These are phyloP conservation scores for Croton setiger DNA, from an alignment of 441 rosid species.

Conservation along the genomic window DNA sequence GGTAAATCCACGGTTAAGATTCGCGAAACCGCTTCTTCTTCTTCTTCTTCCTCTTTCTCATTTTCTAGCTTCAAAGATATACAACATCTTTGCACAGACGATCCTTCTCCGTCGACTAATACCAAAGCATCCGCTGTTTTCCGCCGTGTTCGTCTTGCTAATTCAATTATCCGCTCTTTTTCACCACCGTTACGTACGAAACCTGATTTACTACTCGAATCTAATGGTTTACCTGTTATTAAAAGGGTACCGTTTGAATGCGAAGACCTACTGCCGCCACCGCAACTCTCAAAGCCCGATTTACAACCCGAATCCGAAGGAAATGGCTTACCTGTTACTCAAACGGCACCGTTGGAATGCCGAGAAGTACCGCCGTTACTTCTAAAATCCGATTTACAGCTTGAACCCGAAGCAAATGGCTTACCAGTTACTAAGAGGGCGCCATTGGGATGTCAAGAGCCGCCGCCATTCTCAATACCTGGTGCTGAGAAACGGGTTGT, in stretches of 20 bases:
- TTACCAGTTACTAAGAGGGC: too few species aligned
- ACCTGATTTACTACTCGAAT: constrained; percentile 6
- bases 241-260: background rate
- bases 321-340: too few species aligned
- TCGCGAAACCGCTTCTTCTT: background rate
- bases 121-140: constrained; percentile 39
- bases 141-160: constrained; percentile 57
- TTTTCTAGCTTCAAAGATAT: constrained; percentile 68
- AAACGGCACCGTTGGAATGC: too few species aligned
- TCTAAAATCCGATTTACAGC: too few species aligned
- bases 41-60: constrained; percentile 32
- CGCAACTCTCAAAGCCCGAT: too few species aligned
- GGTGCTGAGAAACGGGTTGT: constrained; percentile 56
- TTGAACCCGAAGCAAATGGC: too few species aligned
- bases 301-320: too few species aligned
- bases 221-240: background rate
- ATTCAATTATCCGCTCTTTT: constrained; percentile 36
- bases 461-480: constrained; percentile 35
- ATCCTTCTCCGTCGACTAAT: constrained; percentile 19
- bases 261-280: background rate
- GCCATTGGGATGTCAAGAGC: too few species aligned
- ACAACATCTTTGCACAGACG: constrained; percentile 37
- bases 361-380: too few species aligned
- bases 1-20: constrained; percentile 28
- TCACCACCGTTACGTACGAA: constrained; percentile 16